Percentiles rank a stretch among this genome's conserved stretches.
These are phyloP conservation scores for Marasmius fiardii DNA, from an alignment of 1,284 basidiomycete species.

Conservation along the genomic window DNA sequence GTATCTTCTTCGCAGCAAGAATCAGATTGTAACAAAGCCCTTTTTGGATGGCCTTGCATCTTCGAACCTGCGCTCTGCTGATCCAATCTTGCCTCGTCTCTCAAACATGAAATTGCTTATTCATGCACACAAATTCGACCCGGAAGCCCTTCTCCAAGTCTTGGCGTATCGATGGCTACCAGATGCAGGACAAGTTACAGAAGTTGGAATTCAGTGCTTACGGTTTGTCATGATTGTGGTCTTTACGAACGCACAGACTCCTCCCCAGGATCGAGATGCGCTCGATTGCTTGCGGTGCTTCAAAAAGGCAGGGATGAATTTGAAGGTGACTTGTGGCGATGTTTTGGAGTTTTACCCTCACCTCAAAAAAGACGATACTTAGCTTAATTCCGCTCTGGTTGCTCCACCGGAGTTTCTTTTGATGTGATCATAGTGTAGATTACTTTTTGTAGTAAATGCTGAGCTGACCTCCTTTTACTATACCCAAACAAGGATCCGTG, in stretches of 20 bases:
- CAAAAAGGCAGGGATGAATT: neutral
- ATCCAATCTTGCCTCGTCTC: neutral
- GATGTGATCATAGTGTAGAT: too few species aligned
- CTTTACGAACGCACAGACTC: neutral
- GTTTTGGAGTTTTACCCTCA: too few species aligned
- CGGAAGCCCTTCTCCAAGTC: neutral
- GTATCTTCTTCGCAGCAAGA: neutral
- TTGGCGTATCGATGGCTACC: neutral
- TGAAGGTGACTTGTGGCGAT: neutral
- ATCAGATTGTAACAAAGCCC: neutral
- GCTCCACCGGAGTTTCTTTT: too few species aligned
- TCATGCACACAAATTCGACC: neutral
- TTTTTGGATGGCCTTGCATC: neutral
- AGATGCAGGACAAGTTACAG: neutral
- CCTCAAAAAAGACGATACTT: too few species aligned
- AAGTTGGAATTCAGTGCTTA: neutral
- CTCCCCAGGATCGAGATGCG: too few species aligned
- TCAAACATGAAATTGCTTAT: neutral
- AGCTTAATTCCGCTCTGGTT: too few species aligned
- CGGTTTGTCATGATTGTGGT: neutral
- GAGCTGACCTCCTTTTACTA: too few species aligned
- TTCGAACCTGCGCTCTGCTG: neutral
- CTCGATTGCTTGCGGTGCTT: neutral
- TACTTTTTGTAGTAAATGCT: too few species aligned
- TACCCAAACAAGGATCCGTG: too few species aligned